Evolutionary conservation across 2,329 filamentous ascomycete genomes (phyloP).

Genomic region (Bimuria novae-zelandiae): DNA sequence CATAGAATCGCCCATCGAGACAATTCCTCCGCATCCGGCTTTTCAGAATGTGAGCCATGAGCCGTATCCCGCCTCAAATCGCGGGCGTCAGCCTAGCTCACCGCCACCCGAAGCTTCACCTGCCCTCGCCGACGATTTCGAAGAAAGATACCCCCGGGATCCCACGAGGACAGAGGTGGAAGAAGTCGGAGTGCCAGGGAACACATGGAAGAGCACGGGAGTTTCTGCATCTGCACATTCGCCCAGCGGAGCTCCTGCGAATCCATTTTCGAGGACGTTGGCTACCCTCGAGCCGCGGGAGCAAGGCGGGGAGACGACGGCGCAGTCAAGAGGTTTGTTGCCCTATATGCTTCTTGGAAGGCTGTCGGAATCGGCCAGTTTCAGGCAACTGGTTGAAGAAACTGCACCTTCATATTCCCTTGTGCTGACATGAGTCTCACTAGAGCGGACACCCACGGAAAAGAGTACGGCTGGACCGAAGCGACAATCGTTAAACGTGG

Average conservation of each 20-base stretch:
- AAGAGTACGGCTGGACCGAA: conserved; percentile 27
- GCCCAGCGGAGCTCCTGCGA: conserved; percentile 32
- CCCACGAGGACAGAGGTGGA: conserved; percentile 29
- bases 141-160: conserved; percentile 17
- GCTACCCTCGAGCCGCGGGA: conserved; percentile 42
- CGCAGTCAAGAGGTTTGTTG: conserved; percentile 19
- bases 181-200: conserved; percentile 27
- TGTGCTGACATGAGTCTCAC: conserved; percentile 8
- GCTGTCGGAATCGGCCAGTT: background rate
- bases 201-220: conserved; percentile 26
- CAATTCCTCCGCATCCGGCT: conserved; percentile 41
- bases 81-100: conserved; percentile 22
- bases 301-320: conserved; percentile 22
- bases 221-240: conserved; percentile 18
- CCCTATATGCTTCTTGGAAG: background rate
- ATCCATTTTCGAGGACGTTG: conserved; percentile 47
- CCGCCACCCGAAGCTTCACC: conserved; percentile 21
- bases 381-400: background rate
- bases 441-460: conserved; percentile 34
- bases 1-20: conserved; percentile 49
- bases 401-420: background rate
- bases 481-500: conserved; percentile 68
- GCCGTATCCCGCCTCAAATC: conserved; percentile 21
- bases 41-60: conserved; percentile 27
- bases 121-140: conserved; percentile 25